Evolutionary conservation across 2,329 filamentous ascomycete genomes (phyloP), one percentile per base, ranked within the genome.

Genomic region (Sordariomycetes sp.): DNA sequence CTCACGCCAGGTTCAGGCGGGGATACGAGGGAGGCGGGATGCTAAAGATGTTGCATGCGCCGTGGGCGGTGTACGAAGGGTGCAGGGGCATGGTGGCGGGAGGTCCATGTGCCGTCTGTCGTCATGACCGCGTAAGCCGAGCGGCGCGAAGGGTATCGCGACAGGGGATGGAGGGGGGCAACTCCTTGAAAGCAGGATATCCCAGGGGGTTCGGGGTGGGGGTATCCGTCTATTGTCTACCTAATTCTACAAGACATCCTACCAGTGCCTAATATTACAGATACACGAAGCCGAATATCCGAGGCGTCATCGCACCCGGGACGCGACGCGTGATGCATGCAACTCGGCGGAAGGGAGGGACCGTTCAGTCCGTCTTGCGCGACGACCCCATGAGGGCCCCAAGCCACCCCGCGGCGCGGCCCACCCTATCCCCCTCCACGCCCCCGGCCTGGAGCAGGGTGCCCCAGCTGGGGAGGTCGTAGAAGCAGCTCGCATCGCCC

Each of bases 401-500:
- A 15, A 56, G 54, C 59, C 60, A 60, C 24, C n/a, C 6, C 2
- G 55, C 59, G 15, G 59, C 51, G 12, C 24, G 32, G 22, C 55
- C 22, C 1, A 54, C 52, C 32, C 20, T 56, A 7, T 55, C 34
- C 5, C 39, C 35, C 25, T 35, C n/a, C 3, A 57, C 13, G 6
- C 60, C 59, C 22, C 52, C 57, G 2, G 42, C 54, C 32, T 52
- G 25, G 15, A 60, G 53, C 1, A 61, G 50, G 8, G 52, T 34
- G 6, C 51, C 20, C 58, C 58, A 62, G 50, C 32, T 55, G 22
- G 56, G 50, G 17, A 60, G 50, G 48, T 61, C 60, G 24, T 60
- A 61, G 51, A 61, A 55, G 25, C 57, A 55, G 32, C 22, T 24
- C 28, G 22, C 28, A n/a, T 12, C 42, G 3, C 24, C 39, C n/a